Percentiles rank a stretch among this genome's conserved stretches.
These are phyloP conservation scores for Venturia carpophila DNA, from an alignment of 2,329 filamentous ascomycete species.

Conservation along the genomic window DNA sequence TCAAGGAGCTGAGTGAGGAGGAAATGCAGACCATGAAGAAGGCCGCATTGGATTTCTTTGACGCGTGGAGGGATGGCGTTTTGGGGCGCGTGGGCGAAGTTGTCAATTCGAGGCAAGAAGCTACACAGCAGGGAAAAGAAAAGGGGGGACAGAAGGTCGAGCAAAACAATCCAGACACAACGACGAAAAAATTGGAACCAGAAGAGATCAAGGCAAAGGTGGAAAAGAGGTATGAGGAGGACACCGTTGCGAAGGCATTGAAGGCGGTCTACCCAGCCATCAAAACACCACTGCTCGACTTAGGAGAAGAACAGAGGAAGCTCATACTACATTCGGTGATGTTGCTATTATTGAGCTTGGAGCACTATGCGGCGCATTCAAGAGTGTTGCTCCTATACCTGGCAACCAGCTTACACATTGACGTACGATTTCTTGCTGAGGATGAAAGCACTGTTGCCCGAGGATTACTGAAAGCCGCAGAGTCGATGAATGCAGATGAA, in stretches of 20 bases:
- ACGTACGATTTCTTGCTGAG: conserved; percentile 54
- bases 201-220: conserved; percentile 25
- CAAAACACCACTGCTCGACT: conserved; percentile 51
- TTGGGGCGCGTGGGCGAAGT: conserved; percentile 64
- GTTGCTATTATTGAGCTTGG: conserved; percentile 64
- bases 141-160: conserved; percentile 33
- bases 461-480: conserved; percentile 66
- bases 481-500: conserved; percentile 66
- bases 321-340: conserved; percentile 66
- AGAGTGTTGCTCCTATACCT: conserved; percentile 63
- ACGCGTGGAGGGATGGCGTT: conserved; percentile 70
- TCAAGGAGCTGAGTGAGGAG: conserved; percentile 42
- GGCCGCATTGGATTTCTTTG: conserved; percentile 62
- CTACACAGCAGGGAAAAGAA: conserved; percentile 23
- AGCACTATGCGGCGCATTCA: conserved; percentile 69
- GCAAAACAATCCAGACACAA: conserved; percentile 27
- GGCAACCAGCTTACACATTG: conserved; percentile 62
- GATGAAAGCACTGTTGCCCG: conserved; percentile 70
- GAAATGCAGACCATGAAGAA: conserved; percentile 59
- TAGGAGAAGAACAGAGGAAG: conserved; percentile 54
- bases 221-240: conserved; percentile 23
- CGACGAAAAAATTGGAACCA: conserved; percentile 21
- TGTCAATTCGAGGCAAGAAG: conserved; percentile 33
- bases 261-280: conserved; percentile 36
- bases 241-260: conserved; percentile 33